Conservation (phyloP, 140 eudicot species). For the Oenanthe javanica region DNA sequence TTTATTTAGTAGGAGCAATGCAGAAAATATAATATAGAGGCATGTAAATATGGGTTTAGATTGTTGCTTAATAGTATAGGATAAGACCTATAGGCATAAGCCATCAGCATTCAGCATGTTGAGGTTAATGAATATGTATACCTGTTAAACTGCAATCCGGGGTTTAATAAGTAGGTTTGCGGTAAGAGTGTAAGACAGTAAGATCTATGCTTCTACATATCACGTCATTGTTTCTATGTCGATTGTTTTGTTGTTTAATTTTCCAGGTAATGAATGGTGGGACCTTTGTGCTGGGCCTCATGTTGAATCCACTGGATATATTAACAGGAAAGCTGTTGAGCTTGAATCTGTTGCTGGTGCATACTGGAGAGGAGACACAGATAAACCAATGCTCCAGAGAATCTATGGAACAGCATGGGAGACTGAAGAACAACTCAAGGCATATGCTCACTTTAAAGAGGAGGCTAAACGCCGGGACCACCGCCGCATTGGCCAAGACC, state of each 20-base stretch:
- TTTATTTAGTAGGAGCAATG: background rate
- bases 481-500: slow-evolving; percentile 99
- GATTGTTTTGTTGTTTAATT: background rate
- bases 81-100: background rate
- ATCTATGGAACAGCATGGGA: slow-evolving; percentile 99
- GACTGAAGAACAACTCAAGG: slow-evolving; percentile 88
- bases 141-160: background rate
- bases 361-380: slow-evolving; percentile 95
- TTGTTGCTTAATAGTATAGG: background rate
- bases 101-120: background rate
- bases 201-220: background rate
- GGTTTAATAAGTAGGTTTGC: background rate
- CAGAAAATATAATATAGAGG: background rate
- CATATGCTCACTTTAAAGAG: slow-evolving; percentile 84
- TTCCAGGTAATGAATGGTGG: slow-evolving; percentile 96
- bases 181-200: background rate
- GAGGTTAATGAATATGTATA: background rate
- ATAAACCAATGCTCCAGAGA: slow-evolving; percentile 96
- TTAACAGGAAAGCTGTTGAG: slow-evolving; percentile 75
- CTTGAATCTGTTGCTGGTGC: slow-evolving; percentile 99
- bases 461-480: slow-evolving; percentile 98
- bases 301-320: slow-evolving; percentile 95
- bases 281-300: slow-evolving; percentile 99
- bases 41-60: background rate
- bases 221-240: background rate